Evolutionary conservation across 2,329 filamentous ascomycete species (phyloP), one percentile per base, ranked within the genome.

Genomic region (Botrytis deweyae): DNA sequence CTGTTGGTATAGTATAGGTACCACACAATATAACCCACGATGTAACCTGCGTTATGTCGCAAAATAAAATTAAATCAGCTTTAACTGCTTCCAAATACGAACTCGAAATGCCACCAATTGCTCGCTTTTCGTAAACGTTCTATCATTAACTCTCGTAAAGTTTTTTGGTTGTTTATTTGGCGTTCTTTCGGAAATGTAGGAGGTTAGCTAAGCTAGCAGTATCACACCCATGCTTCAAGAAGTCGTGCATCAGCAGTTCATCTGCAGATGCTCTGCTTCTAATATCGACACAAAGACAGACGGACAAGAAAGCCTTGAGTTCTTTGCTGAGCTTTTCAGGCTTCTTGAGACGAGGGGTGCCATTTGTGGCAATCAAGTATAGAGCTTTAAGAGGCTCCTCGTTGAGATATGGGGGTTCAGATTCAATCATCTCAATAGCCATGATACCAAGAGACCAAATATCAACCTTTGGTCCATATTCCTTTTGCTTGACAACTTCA

Each of bases 351-450:
- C 94, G 91, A 36, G 96, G 96, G 8, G 96, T 98, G 64, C 96
- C 96, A 80, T 97, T 97, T 58, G 96, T 98, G 72, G 96, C 96
- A 82, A 99, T 99, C 79, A 99, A 85, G 87, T 96, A 99, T 55
- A 99, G 87, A 1, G 96, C 96, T 75, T 95, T 91, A 38, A 99
- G 87, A 10, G 96, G 96, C 61, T 94, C 97, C 83, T 99, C 96
- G 58, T 95, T 98, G 74, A 99, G 87, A 82, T 98, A 99, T 36
- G 96, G 96, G 25, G 96, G 96, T 82, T 98, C 96, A 82, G 95
- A 95, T 84, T 98, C 96, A 77, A 99, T 97, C 96, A 99, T 99
- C 84, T 99, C 96, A 80, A 99, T 98, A 16, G 96, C 94, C 96
- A 99, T 98, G 84, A 99, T 99, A 74, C 96, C 96, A 63, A 99